These are phyloP conservation scores for Abrus pulchellus DNA, from an alignment of 306 rosid species.

Conservation along the genomic window DNA sequence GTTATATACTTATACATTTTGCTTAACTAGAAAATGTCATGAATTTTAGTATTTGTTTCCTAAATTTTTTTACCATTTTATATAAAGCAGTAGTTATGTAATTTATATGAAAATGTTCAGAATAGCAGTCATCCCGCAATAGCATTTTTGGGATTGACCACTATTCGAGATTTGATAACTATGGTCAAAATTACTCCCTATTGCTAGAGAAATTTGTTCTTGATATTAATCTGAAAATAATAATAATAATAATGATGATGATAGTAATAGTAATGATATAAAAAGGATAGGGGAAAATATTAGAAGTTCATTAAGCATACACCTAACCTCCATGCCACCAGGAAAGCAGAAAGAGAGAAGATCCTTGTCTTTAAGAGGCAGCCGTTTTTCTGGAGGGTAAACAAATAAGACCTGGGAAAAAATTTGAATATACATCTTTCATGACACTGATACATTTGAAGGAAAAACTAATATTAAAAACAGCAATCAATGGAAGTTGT, in stretches of 20 bases:
- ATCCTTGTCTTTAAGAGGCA: slow-evolving; percentile 90
- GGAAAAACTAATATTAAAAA: slow-evolving; percentile 4
- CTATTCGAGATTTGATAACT: too few species aligned
- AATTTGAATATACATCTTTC: slow-evolving; percentile 6
- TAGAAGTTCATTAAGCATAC: slow-evolving; percentile 42
- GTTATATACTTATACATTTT: too few species aligned
- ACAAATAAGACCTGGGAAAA: slow-evolving; percentile 83
- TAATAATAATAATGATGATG: background rate
- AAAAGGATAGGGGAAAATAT: slow-evolving; percentile 18
- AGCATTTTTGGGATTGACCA: too few species aligned
- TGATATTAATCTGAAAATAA: slow-evolving; percentile 17
- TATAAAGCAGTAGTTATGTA: too few species aligned
- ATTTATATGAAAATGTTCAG: too few species aligned
- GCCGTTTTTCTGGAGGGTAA: slow-evolving; percentile 96
- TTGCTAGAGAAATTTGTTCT: slow-evolving; percentile 14
- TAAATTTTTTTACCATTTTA: too few species aligned
- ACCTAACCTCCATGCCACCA: slow-evolving; percentile 93
- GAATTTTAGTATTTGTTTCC: too few species aligned
- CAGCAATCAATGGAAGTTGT: slow-evolving; percentile 16
- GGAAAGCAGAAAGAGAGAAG: slow-evolving; percentile 98
- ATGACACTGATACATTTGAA: slow-evolving; percentile 38
- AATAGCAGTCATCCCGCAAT: too few species aligned
- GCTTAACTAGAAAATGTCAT: too few species aligned
- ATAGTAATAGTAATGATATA: background rate
- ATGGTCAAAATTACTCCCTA: background rate